These are phyloP conservation scores for Lentinula guzmanii DNA, from an alignment of 768 basidiomycete genomes.

Conservation along the genomic window DNA sequence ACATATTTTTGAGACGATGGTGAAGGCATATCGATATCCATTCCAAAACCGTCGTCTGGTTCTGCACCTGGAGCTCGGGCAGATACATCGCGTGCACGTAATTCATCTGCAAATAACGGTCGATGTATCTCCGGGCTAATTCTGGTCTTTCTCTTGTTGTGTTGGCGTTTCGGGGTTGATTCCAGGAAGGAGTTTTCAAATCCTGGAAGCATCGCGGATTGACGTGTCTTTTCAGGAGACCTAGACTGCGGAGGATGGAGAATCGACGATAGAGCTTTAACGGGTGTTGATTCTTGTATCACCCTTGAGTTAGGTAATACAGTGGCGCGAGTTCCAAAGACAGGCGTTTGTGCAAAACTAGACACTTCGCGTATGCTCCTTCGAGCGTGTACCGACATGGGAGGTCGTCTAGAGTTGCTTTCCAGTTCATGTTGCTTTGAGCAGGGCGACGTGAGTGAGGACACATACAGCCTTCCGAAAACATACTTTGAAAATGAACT, in stretches of 20 bases:
- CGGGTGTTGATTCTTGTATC: neutral
- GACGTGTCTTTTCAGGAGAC: conserved; percentile 29
- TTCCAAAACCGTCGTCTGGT: neutral
- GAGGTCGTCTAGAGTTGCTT: conserved; percentile 16
- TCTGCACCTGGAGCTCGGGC: conserved; percentile 1
- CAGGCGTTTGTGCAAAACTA: neutral
- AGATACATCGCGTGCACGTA: neutral
- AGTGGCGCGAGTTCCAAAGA: neutral
- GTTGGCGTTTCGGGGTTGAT: conserved; percentile 28
- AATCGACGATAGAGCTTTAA: conserved; percentile 7
- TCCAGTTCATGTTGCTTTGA: conserved; percentile 8
- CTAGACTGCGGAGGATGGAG: conserved; percentile 8
- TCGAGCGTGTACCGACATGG: conserved; percentile 9
- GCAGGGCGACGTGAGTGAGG: neutral
- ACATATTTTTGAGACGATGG: neutral
- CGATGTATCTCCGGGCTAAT: conserved; percentile 1
- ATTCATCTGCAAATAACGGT: conserved; percentile 4
- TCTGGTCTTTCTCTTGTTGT: conserved; percentile 7
- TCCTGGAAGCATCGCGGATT: conserved; percentile 34
- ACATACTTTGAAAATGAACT: conserved; percentile 63
- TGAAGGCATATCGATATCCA: neutral
- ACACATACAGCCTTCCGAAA: conserved; percentile 3
- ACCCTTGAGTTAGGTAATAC: neutral
- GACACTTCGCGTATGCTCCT: conserved; percentile 2
- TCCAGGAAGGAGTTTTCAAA: conserved; percentile 50